Conservation (phyloP, 495 filamentous ascomycete species). For the Penicillium goetzii region DNA sequence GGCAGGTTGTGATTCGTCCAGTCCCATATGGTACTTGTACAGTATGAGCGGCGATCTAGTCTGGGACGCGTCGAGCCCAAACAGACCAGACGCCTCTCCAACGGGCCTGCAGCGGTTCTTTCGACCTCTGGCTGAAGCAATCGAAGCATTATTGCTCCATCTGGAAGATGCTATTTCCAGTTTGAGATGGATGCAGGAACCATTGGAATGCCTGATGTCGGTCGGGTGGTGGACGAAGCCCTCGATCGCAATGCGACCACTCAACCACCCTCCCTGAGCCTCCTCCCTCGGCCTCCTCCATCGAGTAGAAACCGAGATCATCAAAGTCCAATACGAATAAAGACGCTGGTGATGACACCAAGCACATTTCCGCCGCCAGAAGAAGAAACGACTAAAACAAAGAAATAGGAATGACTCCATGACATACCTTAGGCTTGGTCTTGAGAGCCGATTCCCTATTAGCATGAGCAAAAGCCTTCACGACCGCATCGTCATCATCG, state of each 20-base stretch:
- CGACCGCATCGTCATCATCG: slow-evolving; percentile 59
- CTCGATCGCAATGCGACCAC: background rate
- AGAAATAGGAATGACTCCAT: slow-evolving; percentile 9
- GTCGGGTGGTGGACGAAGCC: slow-evolving; percentile 1
- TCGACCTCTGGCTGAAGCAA: background rate
- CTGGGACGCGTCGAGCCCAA: slow-evolving; percentile 4
- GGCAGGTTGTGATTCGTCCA: slow-evolving; percentile 4
- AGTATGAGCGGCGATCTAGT: slow-evolving; percentile 3
- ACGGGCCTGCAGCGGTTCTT: background rate
- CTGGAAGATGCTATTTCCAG: background rate
- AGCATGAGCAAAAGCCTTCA: slow-evolving; percentile 66
- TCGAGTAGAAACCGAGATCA: slow-evolving; percentile 3
- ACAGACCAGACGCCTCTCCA: slow-evolving; percentile 2
- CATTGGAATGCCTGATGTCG: background rate
- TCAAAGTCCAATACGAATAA: background rate
- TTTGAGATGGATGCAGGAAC: background rate
- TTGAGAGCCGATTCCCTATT: slow-evolving; percentile 78
- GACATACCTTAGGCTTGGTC: slow-evolving; percentile 78
- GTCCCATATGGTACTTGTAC: background rate
- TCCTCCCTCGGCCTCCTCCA: background rate
- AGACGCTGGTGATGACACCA: background rate
- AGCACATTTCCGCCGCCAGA: background rate
- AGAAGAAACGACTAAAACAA: background rate
- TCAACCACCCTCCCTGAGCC: background rate
- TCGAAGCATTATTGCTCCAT: background rate